Evolutionary conservation across 1,139 yeast genomes (phyloP), one percentile per base, ranked within the genome.

Genomic region (Starmera stellimalicola): DNA sequence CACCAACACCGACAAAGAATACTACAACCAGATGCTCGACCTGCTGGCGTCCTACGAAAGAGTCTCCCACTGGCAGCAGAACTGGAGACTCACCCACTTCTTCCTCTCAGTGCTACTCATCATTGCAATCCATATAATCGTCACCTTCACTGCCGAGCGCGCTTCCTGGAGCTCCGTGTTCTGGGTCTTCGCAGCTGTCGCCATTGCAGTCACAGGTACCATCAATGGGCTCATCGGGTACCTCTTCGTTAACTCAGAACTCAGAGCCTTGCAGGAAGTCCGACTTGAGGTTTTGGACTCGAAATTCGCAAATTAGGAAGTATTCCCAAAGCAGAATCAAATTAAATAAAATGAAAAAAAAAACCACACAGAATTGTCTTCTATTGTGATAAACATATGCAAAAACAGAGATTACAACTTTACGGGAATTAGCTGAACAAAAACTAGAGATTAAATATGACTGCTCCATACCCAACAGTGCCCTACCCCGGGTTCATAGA

Each of bases 211-310:
- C 6, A 67, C 91, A 0, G 96, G 95, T 1, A 60, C 73, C 0
- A 52, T 82, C 2, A 78, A 85, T 51, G 95, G 95, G 0, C 50
- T 84, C 36, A 79, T 91, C 36, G 88, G 93, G 39, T 72, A 68
- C 40, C 52, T 84, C 31, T 91, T 88, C 47, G 94, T 94, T 1
- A 65, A 87, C 32, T 68, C 75, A 16, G 99, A 93, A 51, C 58
- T 65, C 44, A 63, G 97, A 35, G 91, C 91, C 0, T 58, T 93
- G 33, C 63, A 61, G 28, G 98, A 91, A 55, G 82, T 79, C 0
- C 60, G 63, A 35, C 45, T 62, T 44, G 85, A 81, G 48, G 77
- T 77, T 1, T 55, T 59, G 19, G 84, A 78, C 48, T 22, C 25
- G 11, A 22, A 22, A 8, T 22, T 22, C 12, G n/a, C n/a, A n/a